Evolutionary conservation across 2,329 filamentous ascomycete species (phyloP), one percentile per base, ranked within the genome.

Genomic region (Pseudogymnoascus sp.): DNA sequence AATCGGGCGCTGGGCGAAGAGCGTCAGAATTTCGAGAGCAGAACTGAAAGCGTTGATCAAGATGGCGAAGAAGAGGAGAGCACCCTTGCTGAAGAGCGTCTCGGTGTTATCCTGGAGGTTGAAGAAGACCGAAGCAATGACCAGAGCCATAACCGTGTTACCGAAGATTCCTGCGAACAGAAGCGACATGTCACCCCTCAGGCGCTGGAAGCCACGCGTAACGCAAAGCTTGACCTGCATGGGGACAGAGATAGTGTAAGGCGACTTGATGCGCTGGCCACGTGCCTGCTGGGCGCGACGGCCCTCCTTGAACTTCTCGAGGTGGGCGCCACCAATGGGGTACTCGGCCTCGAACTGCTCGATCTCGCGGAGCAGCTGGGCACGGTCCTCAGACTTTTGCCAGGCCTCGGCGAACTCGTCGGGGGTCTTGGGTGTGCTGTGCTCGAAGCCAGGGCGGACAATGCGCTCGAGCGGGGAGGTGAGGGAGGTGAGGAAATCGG

Each of bases 1-100:
- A 68, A 96, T 96, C 1, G 89, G 88, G 37, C 92, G 87, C 81
- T 96, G 92, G 1, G 89, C 84, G 71, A 94, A 97, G 4, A 96
- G 81, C 0, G 89, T 92, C 35, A 94, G 75, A 71, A 96, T 94
- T 79, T 88, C 63, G 89, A 76, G 15, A 84, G 78, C 63, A 66
- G 79, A 81, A 64, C 79, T 78, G 66, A 87, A 86, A 26, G 84
- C 85, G 70, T 86, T 87, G 67, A 88, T 78, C 59, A 89, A 72
- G 59, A 88, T 79, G 41, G 84, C 82, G 68, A 88, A 87, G 77
- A 89, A 89, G 26, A 89, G 76, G 37, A 88, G 73, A 41, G 83
- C 84, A 58, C 83, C 84, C 66, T 85, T 80, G 60, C 77, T 77
- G 71, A 80, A 88, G 74, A 89, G 87, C 64, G 79, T 84, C n/a